Conservation (phyloP, 805 yeast genomes). For the Candida awuae region DNA sequence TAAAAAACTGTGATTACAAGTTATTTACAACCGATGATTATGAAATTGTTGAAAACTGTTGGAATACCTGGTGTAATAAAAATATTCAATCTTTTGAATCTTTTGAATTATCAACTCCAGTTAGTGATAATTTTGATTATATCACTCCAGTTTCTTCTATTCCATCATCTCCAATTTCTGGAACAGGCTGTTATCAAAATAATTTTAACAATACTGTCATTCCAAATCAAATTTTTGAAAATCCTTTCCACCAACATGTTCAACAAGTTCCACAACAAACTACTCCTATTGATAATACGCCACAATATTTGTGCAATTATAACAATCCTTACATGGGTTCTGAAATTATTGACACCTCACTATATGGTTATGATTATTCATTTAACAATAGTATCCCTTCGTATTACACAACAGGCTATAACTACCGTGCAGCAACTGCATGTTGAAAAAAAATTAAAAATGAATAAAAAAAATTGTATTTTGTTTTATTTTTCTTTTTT, state of each 20-base stretch:
- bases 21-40: conserved; percentile 27
- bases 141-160: conserved; percentile 18
- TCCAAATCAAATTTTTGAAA: conserved; percentile 19
- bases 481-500: neutral
- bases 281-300: too few relatives aligned
- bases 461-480: too few relatives aligned
- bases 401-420: neutral
- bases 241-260: conserved; percentile 18
- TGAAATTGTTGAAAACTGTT: conserved; percentile 29
- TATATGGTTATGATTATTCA: conserved; percentile 1
- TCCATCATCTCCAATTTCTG: conserved; percentile 21
- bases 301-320: too few relatives aligned
- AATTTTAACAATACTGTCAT: neutral
- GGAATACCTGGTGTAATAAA: conserved; percentile 31
- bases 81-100: conserved; percentile 6
- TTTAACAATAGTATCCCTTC: conserved; percentile 11
- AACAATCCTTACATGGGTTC: too few relatives aligned
- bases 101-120: conserved; percentile 18
- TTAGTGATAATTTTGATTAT: conserved; percentile 17
- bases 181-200: neutral
- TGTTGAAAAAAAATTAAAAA: too few relatives aligned
- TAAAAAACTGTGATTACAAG: conserved; percentile 24
- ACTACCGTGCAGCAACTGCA: conserved; percentile 19
- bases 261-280: conserved; percentile 2
- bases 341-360: too few relatives aligned